A percentile compares a stretch with the other conserved stretches of the same genome.
phyloP scores from a whole-genome alignment of 768 basidiomycete species.

The Dictyophora rubrovolvata region DNA sequence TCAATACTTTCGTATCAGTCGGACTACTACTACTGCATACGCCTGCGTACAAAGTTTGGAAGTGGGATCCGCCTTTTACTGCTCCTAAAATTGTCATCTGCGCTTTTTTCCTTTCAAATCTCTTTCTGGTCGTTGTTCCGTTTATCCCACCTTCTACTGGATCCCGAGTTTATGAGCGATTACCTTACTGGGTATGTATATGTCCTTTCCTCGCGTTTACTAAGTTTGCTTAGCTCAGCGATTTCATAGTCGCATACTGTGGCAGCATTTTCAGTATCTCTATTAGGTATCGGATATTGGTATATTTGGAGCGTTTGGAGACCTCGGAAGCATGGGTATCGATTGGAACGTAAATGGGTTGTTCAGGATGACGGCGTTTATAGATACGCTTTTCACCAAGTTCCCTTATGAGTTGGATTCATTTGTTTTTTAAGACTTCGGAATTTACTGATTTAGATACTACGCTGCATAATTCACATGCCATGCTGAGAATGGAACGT shows the following conservation, averaged over 20 bases:
- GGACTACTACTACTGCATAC: conserved; percentile 12
- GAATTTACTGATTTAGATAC: no score
- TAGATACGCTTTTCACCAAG: conserved; percentile 16
- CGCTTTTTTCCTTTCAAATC: conserved; percentile 18
- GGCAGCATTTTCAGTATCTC: conserved; percentile 34
- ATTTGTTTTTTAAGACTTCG: no score
- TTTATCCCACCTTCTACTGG: conserved; percentile 14
- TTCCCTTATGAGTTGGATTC: background rate
- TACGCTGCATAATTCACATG: no score
- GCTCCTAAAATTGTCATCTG: conserved; percentile 5
- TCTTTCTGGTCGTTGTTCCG: conserved; percentile 17
- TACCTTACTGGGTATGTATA: conserved; percentile 13
- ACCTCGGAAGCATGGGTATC: conserved; percentile 38
- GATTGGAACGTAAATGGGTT: conserved; percentile 27
- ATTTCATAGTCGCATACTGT: conserved; percentile 35
- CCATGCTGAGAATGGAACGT: no score
- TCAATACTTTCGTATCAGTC: conserved; percentile 16
- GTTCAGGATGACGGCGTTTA: conserved; percentile 49
- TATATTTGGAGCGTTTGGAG: conserved; percentile 40
- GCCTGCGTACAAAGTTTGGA: background rate
- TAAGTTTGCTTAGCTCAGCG: background rate
- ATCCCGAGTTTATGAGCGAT: conserved; percentile 4
- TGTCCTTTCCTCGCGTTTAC: background rate
- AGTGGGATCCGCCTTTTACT: conserved; percentile 7
- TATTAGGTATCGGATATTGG: conserved; percentile 49